Percentiles rank a stretch among this genome's conserved stretches.
phyloP scores from a whole-genome alignment of 176 grass and related monocot species.

The Aegilops bicornis region DNA sequence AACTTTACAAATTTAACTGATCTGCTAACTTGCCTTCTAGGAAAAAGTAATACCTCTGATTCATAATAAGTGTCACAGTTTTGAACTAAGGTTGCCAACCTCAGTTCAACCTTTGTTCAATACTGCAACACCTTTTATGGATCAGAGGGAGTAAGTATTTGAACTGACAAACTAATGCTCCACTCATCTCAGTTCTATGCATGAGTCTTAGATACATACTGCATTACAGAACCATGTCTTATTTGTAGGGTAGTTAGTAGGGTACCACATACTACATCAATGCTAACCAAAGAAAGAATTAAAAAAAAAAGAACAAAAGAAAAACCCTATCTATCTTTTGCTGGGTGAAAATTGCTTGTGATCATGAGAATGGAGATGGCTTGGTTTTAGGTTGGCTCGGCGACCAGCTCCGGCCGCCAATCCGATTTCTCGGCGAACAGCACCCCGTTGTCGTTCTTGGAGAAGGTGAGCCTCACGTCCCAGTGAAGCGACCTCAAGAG shows the following conservation, averaged over 20 bases:
- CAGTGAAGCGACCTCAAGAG: conserved; percentile 81
- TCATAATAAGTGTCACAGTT: too few relatives aligned
- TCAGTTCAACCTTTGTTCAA: too few relatives aligned
- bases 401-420: conserved; percentile 66
- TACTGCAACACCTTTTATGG: too few relatives aligned
- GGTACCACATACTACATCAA: conserved; percentile 5
- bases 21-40: not conserved
- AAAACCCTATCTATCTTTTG: conserved; percentile 29
- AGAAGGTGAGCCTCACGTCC: conserved; percentile 73
- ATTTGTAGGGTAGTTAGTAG: conserved; percentile 19
- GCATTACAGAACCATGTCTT: conserved; percentile 20
- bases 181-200: not conserved
- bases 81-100: too few relatives aligned
- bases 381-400: conserved; percentile 27
- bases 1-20: not conserved
- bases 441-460: conserved; percentile 62
- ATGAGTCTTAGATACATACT: not conserved
- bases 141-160: not conserved
- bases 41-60: not conserved
- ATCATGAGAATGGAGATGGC: not conserved
- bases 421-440: conserved; percentile 75
- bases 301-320: not conserved
- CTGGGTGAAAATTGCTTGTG: conserved; percentile 7
- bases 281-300: not conserved
- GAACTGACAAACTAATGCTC: not conserved